Evolutionary conservation across 805 yeast genomes (phyloP).

Genomic region (Hanseniaspora lindneri): DNA sequence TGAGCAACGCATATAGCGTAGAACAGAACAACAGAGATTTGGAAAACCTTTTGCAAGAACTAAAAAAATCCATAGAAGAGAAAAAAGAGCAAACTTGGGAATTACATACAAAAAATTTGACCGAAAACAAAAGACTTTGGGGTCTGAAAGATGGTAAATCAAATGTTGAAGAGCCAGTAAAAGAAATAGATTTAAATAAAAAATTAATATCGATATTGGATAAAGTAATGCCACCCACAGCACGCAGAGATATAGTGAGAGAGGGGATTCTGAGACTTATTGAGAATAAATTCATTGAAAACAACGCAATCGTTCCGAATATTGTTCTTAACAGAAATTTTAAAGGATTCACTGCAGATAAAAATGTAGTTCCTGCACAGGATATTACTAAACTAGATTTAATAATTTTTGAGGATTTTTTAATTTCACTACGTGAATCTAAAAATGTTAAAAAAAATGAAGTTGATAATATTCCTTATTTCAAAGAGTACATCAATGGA

Average conservation of each 20-base stretch:
- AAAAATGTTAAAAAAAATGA: not conserved
- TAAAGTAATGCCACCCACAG: too few species aligned
- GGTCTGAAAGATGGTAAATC: not conserved
- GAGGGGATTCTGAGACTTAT: not conserved
- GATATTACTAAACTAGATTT: not conserved
- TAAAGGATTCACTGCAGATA: not conserved
- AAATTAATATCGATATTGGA: not conserved
- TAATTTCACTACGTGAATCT: not conserved
- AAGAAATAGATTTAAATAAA: not conserved
- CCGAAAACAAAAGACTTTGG: not conserved
- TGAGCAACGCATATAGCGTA: not conserved
- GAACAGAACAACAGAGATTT: not conserved
- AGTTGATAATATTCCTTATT: not conserved
- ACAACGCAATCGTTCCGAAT: not conserved
- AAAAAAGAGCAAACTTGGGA: not conserved
- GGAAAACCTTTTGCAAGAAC: not conserved
- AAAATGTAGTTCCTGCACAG: not conserved
- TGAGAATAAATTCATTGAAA: not conserved
- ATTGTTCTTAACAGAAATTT: not conserved
- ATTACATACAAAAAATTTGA: not conserved
- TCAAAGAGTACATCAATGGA: not conserved
- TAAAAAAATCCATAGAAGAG: not conserved
- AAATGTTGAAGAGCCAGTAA: not conserved
- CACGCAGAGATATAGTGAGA: too few species aligned
- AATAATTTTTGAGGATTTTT: not conserved